A percentile compares a stretch with the other conserved stretches of the same genome.
Conservation (phyloP, 257 asterid genomes). For the Salvia hispanica region DNA sequence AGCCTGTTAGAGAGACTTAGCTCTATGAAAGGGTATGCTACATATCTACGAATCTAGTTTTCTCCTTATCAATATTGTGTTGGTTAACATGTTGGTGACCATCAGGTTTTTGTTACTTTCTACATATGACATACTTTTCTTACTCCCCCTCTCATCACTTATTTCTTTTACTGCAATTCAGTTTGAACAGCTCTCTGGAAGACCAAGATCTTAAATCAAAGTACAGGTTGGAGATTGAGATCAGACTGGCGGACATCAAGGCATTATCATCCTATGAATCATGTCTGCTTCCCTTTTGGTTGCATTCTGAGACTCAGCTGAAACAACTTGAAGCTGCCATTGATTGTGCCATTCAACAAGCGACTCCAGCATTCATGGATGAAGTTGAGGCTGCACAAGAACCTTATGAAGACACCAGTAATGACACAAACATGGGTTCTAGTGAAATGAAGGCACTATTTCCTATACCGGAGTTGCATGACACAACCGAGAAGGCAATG, state of each 20-base stretch:
- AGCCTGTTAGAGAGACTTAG: constrained; percentile 63
- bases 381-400: constrained; percentile 44
- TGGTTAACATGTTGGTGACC: neutral
- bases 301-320: constrained; percentile 64
- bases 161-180: constrained; percentile 40
- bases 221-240: constrained; percentile 64
- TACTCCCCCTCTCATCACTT: constrained; percentile 21
- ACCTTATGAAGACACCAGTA: constrained; percentile 34
- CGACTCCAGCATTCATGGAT: constrained; percentile 35
- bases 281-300: constrained; percentile 78
- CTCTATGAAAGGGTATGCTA: constrained; percentile 55
- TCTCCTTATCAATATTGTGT: constrained; percentile 12
- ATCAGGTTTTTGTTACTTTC: constrained; percentile 15
- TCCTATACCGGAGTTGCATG: constrained; percentile 34
- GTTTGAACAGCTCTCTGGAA: constrained; percentile 46
- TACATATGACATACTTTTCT: constrained; percentile 9
- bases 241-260: constrained; percentile 72
- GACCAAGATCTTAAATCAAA: constrained; percentile 45
- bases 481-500: constrained; percentile 29
- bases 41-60: neutral
- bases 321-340: constrained; percentile 60
- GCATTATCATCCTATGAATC: constrained; percentile 68
- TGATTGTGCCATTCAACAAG: constrained; percentile 34
- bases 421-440: constrained; percentile 36
- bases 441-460: constrained; percentile 34